phyloP scores from a whole-genome alignment of 495 filamentous ascomycete genomes.

The Chaetomium fimeti region DNA sequence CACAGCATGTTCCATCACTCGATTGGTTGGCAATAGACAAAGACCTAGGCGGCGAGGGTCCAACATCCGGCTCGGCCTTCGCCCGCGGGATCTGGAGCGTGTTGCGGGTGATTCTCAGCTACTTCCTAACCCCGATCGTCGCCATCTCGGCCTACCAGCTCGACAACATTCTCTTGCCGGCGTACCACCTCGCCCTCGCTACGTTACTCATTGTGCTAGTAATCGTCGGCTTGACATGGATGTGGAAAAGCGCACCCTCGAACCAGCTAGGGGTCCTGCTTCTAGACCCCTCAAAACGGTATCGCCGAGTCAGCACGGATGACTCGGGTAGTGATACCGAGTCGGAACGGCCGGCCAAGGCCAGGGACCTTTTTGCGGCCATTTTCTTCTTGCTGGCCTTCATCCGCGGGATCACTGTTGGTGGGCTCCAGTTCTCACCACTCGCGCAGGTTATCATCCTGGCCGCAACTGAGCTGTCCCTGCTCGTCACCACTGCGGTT shows the following conservation, averaged over 20 bases:
- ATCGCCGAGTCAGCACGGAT: background rate
- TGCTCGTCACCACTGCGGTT: background rate
- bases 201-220: background rate
- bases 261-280: background rate
- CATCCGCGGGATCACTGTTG: background rate
- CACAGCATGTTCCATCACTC: background rate
- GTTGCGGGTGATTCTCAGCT: background rate
- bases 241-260: background rate
- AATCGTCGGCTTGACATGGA: background rate
- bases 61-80: background rate
- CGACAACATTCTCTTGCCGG: background rate
- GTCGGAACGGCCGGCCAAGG: background rate
- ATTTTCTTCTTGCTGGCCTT: background rate
- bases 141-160: conserved; percentile 4
- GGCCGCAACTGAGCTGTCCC: background rate
- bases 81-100: background rate
- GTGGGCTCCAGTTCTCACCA: background rate
- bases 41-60: background rate
- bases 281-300: background rate
- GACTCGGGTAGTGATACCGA: background rate
- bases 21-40: background rate
- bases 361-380: background rate
- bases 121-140: background rate
- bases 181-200: background rate
- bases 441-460: background rate